Base-by-base conservation (phyloP, 148 eudicot species). In the Pharnaceum exiguum region DNA sequence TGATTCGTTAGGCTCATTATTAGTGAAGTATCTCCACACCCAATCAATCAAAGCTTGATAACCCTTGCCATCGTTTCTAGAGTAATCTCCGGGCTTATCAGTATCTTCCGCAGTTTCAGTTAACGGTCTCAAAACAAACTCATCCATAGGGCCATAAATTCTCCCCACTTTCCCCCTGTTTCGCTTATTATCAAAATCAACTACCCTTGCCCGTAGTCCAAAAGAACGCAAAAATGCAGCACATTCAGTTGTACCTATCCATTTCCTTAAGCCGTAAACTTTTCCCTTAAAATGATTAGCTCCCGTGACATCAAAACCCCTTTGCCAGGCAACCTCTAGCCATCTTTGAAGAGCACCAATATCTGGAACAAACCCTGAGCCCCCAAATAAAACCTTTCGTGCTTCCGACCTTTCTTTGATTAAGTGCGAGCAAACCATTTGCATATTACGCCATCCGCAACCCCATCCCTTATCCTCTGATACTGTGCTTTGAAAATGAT, bases 231-330 rank as follows among this genome's bases (percentile, higher is more conserved):
- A 70, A 42, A 93, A 66, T 42, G 85, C 76, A 37, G 91, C 96
- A 83, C 95, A 93, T 52, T 93, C 99, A 23, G 99, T 83, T 36
- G 99, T 83, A 49, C 99, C 99, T 52, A 93, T 86, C 99, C 99
- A 93, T 50, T 66, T 83, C 37, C 53, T 79, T 63, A 79, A 77
- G 51, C 96, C 96, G 61, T 71, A 76, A 38, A 93, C 69, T 67
- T 73, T 67, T 5, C 71, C 73, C 19, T 66, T 35, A 62, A 85
- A 93, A 68, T 85, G 74, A 36, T 53, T 51, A 1, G 87, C 74
- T 29, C 99, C 99, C 57, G 54, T 39, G 46, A 35, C 33, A 62
- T 93, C 99, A 71, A 83, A 93, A 21, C 94, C 96, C 67, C 63
- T 74, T 16, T 67, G 76, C 99, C 99, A 93, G 51, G 99, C 89